Evolutionary conservation across 768 basidiomycete genomes (phyloP).

Genomic region (Cystofilobasidium macerans): DNA sequence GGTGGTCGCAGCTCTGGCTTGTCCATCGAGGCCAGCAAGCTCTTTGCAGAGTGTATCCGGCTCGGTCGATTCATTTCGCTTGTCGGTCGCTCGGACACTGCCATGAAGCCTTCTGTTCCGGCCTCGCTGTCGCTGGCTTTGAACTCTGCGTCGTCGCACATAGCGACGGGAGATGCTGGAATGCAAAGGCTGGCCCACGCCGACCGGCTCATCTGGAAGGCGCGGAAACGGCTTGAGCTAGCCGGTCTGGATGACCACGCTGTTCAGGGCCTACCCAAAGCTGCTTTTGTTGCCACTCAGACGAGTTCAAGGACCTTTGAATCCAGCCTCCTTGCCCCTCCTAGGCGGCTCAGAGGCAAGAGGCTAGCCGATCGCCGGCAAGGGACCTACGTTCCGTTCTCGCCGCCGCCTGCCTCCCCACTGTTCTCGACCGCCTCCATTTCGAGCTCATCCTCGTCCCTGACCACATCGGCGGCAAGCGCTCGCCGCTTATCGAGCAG

Average conservation of each 20-base stretch:
- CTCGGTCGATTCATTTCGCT: not conserved
- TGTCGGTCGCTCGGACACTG: too few relatives aligned
- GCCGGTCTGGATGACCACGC: not conserved
- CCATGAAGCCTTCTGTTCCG: too few relatives aligned
- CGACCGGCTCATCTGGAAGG: slow-evolving; percentile 15
- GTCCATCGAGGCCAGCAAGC: not conserved
- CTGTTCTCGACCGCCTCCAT: not conserved
- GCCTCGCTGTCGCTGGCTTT: not conserved
- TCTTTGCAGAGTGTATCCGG: slow-evolving; percentile 6
- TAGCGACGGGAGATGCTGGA: too few relatives aligned
- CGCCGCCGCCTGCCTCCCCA: too few relatives aligned
- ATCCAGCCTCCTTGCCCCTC: too few relatives aligned
- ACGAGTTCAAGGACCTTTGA: too few relatives aligned
- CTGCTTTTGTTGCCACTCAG: too few relatives aligned
- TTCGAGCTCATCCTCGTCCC: not conserved
- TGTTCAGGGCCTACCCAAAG: not conserved
- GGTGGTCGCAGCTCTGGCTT: too few relatives aligned
- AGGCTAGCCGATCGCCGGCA: not conserved
- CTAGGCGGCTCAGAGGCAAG: slow-evolving; percentile 12
- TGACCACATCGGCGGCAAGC: not conserved
- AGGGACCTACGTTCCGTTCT: not conserved
- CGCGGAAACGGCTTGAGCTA: slow-evolving; percentile 17
- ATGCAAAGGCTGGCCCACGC: too few relatives aligned
- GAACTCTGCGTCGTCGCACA: too few relatives aligned
- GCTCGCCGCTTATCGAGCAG: not conserved